Evolutionary conservation across 1,284 basidiomycete genomes (phyloP).

Genomic region (Peniophora sp.): DNA sequence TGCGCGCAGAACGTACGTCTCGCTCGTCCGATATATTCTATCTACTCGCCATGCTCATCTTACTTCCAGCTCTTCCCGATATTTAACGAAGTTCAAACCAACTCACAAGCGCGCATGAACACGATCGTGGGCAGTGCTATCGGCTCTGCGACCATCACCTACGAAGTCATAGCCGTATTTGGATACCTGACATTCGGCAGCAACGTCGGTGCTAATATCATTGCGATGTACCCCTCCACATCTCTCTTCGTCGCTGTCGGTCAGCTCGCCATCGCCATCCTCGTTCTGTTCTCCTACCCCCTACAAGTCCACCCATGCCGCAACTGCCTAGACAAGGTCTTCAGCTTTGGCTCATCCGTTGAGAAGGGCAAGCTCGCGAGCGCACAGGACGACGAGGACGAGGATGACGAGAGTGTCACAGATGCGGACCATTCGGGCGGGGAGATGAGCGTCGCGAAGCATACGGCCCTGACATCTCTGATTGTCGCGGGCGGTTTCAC

Average conservation of each 20-base stretch:
- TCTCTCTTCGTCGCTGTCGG: slow-evolving; percentile 90
- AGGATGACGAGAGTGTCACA: slow-evolving; percentile 30
- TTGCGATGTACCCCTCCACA: slow-evolving; percentile 93
- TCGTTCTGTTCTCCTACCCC: slow-evolving; percentile 90
- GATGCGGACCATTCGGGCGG: slow-evolving; percentile 46
- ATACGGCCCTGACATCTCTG: slow-evolving; percentile 63
- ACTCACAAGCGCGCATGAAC: slow-evolving; percentile 82
- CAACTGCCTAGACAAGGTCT: slow-evolving; percentile 87
- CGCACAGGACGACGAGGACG: slow-evolving; percentile 33
- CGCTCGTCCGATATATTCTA: neutral
- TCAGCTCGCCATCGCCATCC: slow-evolving; percentile 86
- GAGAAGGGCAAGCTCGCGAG: slow-evolving; percentile 11
- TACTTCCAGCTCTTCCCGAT: slow-evolving; percentile 73
- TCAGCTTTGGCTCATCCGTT: slow-evolving; percentile 34
- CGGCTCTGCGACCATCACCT: slow-evolving; percentile 69
- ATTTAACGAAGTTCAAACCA: slow-evolving; percentile 85
- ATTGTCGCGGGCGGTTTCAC: slow-evolving; percentile 69
- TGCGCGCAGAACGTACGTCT: slow-evolving; percentile 80
- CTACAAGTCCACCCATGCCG: slow-evolving; percentile 92
- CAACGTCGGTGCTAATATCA: slow-evolving; percentile 83
- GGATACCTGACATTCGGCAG: slow-evolving; percentile 96
- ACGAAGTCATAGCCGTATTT: slow-evolving; percentile 79
- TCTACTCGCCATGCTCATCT: neutral
- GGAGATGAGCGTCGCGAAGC: slow-evolving; percentile 71
- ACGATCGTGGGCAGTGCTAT: slow-evolving; percentile 83